phyloP scores from a whole-genome alignment of 2,329 filamentous ascomycete species.

The Aspergillus transmontanensis region DNA sequence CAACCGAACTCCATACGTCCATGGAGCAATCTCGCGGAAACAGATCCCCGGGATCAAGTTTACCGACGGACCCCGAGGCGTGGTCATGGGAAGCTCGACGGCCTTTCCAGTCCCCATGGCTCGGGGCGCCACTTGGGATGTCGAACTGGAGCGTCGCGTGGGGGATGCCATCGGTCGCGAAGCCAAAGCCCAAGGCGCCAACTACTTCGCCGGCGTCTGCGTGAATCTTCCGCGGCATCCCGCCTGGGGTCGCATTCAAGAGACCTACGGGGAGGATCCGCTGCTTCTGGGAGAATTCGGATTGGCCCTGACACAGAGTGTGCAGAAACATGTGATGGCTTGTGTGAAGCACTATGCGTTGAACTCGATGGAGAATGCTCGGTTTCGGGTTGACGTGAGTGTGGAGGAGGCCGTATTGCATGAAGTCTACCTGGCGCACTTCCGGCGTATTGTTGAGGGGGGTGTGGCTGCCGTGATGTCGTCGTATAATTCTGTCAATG shows the following conservation, averaged over 20 bases:
- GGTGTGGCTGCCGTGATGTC: slow-evolving; percentile 15
- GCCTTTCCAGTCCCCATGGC: slow-evolving; percentile 19
- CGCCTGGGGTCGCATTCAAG: slow-evolving; percentile 27
- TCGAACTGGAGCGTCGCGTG: slow-evolving; percentile 24
- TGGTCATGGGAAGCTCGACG: slow-evolving; percentile 12
- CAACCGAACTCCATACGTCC: slow-evolving; percentile 6
- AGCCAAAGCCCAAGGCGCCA: slow-evolving; percentile 30
- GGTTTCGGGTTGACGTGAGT: slow-evolving; percentile 30
- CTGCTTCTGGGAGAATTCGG: slow-evolving; percentile 28
- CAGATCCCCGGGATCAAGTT: slow-evolving; percentile 18
- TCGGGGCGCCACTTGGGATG: slow-evolving; percentile 31
- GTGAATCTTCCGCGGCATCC: slow-evolving; percentile 31
- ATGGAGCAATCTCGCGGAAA: slow-evolving; percentile 1
- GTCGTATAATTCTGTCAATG: slow-evolving; percentile 15
- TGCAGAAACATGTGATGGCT: slow-evolving; percentile 29
- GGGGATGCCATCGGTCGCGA: slow-evolving; percentile 29
- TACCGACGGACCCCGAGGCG: slow-evolving; percentile 29
- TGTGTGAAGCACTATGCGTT: slow-evolving; percentile 34
- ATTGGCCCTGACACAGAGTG: slow-evolving; percentile 23
- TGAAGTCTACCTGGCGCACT: slow-evolving; percentile 26
- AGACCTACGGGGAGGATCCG: slow-evolving; percentile 29
- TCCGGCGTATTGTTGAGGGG: slow-evolving; percentile 12
- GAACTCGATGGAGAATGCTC: slow-evolving; percentile 33
- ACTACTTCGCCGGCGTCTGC: slow-evolving; percentile 28
- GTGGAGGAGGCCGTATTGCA: slow-evolving; percentile 28